Base-by-base conservation (phyloP, 108 stramenopile genomes). In the Cyclotella sp. region DNA sequence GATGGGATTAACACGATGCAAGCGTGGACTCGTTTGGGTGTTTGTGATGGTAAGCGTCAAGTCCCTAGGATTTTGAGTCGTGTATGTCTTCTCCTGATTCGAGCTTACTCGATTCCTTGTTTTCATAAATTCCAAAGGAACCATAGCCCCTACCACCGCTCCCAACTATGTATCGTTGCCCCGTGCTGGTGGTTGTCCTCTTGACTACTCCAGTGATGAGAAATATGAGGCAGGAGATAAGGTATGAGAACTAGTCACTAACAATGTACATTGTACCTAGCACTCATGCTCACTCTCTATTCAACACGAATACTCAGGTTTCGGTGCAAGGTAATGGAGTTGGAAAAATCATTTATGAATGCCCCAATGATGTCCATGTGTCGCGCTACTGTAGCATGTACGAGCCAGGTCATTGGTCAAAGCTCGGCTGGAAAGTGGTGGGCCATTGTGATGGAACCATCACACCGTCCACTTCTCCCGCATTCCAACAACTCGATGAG, bases 181-280 rank as follows among this genome's bases (percentile, higher is more conserved):
- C 11, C 13, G 24, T 24, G 22, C 19, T 26, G 24, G 55, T 8
- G 55, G 55, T 16, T 58, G 55, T 21, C 55, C 55, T 14, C 6
- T 14, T 1, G 55, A 58, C 13, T 58, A 58, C 55, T 27, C 55
- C 3, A 14, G 13, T 24, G 22, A 14, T 21, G 26, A 21, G 12
- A 24, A 21, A 13, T 58, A 58, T 58, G 55, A 27, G 22, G 55
- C 55, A 24, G 55, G 55, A 2, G 55, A 58, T 21, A 58, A 58
- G 26, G 55, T 58, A 3, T 34, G 34, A 34, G 6, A 2, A 6
- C 6, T 34, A 34, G 4, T 34, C 34, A 34, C 34, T 5, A 34
- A 34, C 34, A 34, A 34, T 5, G 34, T 34, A 34, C 2, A 34
- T 34, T 6, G 2, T 34, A 34, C 34, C 34, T 34, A 34, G 34